Evolutionary conservation across 164 flowering plant species (phyloP), one percentile per base, ranked within the genome.

Genomic region (Euptelea pleiosperma): DNA sequence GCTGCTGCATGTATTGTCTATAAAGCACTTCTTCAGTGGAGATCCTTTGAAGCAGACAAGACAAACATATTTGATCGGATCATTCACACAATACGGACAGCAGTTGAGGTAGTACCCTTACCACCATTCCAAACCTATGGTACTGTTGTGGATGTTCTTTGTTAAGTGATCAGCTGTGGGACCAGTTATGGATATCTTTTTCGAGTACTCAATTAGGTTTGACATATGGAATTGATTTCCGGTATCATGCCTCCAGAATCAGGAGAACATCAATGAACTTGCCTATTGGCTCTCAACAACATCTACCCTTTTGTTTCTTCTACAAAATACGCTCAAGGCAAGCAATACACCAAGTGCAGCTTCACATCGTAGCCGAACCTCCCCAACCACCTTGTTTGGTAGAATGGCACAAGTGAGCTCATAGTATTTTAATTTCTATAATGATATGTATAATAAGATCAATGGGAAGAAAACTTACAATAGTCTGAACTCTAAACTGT

Each of bases 31-130:
- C 74, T 85, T 64, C 96, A 85, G 25, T 88, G 96, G 96, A 74
- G 88, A 74, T 82, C 92, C 37, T 85, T 85, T 72, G 91, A 87
- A 65, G 87, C 87, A 71, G 91, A 87, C 18, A 87, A 82, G 69
- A 85, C 91, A 47, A 70, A 60, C 58, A 78, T 87, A 63, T 87
- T 87, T 72, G 96, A 85, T 55, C 74, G 75, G 47, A 80, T 85
- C 49, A 81, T 80, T 60, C 90, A 82, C 40, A 73, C 83, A 22
- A 82, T 88, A 42, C 70, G 79, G 52, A 65, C 79, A 56, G 75
- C 86, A 28, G 63, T 80, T 11, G 90, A 88, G 86, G 96, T 75
- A 75, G 33, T 47, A 41, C 22, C 41, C 42, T 24, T 50, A 25
- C 9, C 14, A 53, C 54, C 36, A 50, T 41, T 28, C 29, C 24